Evolutionary conservation across 768 basidiomycete species (phyloP), one percentile per base, ranked within the genome.

Genomic region (Cantharellus anzutake): DNA sequence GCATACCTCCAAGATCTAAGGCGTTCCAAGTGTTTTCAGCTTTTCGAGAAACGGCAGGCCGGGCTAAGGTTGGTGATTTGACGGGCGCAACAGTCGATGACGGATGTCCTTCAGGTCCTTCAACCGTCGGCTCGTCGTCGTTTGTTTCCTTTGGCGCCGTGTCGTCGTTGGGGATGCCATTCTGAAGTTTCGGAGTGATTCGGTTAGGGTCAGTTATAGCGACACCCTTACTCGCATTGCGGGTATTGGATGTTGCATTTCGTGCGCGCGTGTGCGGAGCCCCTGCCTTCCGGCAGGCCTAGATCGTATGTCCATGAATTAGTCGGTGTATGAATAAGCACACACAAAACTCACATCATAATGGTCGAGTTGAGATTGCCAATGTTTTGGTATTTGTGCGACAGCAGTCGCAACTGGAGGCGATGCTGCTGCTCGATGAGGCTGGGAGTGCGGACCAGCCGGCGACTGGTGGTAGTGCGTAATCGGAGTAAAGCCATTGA

Each of bases 1-100:
- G 80, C 64, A 96, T 83, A 14, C 96, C 96, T 59, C 96, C 94
- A 82, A 99, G 89, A 71, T 99, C 96, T 55, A 99, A 74, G 20
- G 88, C 87, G 38, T 73, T 84, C 93, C 94, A 99, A 5, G 79
- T 80, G 70, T 81, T 86, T 67, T 80, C 78, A 53, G 85, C 81
- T 4, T 83, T 80, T 66, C 83, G 78, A 51, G 81, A 78, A 29
- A 51, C 55, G 48, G 57, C n/a, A 34, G 61, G 62, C 14, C 56
- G 56, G 41, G 62, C 61, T 14, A 58, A 41, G 29, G 62, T 42
- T 37, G 60, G 35, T 20, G 78, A 77, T 68, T 82, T 80, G 38
- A 80, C 74, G 20, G 89, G 86, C 20, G 83, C 83, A 7, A 80
- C 82, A 3, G 82, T 84, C 2, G 86, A 81, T 2, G 87, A 84